Percentiles rank a stretch among this genome's conserved stretches.
phyloP scores from a whole-genome alignment of 441 rosid genomes.

The Corymbia calophylla region DNA sequence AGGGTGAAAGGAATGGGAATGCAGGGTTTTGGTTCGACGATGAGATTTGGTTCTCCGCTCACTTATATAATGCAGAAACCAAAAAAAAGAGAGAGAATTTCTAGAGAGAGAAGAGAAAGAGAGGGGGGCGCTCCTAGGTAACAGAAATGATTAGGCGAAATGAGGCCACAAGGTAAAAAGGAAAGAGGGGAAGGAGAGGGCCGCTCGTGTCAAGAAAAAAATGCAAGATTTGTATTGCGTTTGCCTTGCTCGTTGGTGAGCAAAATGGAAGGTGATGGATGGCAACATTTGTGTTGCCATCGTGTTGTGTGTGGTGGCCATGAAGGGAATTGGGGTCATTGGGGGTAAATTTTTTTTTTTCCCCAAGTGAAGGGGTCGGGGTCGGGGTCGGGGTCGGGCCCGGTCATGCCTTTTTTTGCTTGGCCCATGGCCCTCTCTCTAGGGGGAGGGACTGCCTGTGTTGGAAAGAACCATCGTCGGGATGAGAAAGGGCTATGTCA shows the following conservation, averaged over 20 bases:
- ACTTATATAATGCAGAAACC: background rate
- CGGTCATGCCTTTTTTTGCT: background rate
- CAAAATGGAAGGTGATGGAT: background rate
- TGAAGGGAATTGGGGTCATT: background rate
- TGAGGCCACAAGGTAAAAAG: background rate
- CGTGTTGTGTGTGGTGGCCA: background rate
- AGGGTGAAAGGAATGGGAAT: background rate
- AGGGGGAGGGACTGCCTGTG: fast-evolving
- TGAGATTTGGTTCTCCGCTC: background rate
- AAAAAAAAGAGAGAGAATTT: background rate
- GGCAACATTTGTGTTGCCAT: background rate
- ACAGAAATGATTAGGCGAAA: background rate
- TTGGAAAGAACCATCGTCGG: fast-evolving
- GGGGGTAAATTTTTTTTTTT: background rate
- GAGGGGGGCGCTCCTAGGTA: background rate
- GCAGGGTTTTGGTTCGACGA: background rate
- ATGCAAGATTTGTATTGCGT: background rate
- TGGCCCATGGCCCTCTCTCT: background rate
- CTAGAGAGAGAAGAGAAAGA: background rate
- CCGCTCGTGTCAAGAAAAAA: background rate
- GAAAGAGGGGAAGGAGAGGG: too few relatives aligned
- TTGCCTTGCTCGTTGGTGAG: background rate
- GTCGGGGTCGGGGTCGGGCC: background rate
- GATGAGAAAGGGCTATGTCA: too few relatives aligned
- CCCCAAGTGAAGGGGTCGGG: background rate